Evolutionary conservation across 202 grass and related monocot species (phyloP), one percentile per base, ranked within the genome.

Genomic region (Dendrocalamus latiflorus): DNA sequence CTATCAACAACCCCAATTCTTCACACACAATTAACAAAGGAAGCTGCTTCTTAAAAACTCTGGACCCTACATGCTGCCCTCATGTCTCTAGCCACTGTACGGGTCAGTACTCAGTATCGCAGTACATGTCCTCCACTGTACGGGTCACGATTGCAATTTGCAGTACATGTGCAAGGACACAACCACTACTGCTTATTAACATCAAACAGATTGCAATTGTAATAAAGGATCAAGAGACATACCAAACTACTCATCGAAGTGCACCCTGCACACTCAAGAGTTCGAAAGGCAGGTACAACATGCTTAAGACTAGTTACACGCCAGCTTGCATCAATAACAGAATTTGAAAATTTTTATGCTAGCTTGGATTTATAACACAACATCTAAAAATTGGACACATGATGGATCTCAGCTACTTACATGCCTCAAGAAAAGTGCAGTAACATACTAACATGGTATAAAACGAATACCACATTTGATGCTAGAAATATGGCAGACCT

Each of bases 21-120:
- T 4, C 70, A 9, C 58, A 28, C 64, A 38, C 41, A 49, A 84
- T 56, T 68, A 61, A 68, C 75, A 82, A 77, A 77, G 72, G 79
- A 82, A 60, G 79, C 36, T 76, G n/a, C n/a, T n/a, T 61, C 42
- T 70, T 82, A 42, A 82, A 51, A 76, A 63, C 7, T 68, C 55
- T 70, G 45, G 25, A 55, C 85, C 79, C 85, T 65, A 83, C 80
- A 58, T 70, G 72, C 47, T 64, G 28, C 18, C 79, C 44, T 82
- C 53, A 24, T 82, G 63, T 63, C 78, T 77, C 18, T 60, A 61
- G 15, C 45, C 12, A 78, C 7, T 47, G 24, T 43, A 77, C 15
- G 4, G 65, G 26, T 53, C 55, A 71, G 47, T 75, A 83, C 51
- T 21, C 25, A 48, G 53, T 48, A 6, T 59, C 13, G 22, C 22